Evolutionary conservation across 352 stramenopile genomes (phyloP).

Genomic region (Phytophthora kernoviae): DNA sequence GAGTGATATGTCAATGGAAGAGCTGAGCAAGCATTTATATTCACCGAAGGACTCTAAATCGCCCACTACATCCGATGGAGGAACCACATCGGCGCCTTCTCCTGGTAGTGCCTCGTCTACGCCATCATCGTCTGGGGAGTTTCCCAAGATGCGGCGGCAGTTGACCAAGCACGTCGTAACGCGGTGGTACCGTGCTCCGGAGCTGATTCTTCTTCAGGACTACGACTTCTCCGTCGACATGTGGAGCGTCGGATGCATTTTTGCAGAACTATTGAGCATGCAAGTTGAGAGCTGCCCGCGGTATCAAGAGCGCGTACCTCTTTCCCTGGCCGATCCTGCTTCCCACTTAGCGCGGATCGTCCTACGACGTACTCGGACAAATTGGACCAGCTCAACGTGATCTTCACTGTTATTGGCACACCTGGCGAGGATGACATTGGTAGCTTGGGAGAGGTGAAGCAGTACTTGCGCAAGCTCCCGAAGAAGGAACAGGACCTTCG

Average conservation of each 20-base stretch:
- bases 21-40: conserved; percentile 78
- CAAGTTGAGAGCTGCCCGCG: conserved; percentile 86
- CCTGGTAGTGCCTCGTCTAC: conserved; percentile 72
- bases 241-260: conserved; percentile 98
- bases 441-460: conserved; percentile 79
- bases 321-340: conserved; percentile 87
- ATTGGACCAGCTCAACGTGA: conserved; percentile 94
- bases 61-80: conserved; percentile 70
- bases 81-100: conserved; percentile 60
- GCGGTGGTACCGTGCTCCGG: conserved; percentile 96
- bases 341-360: conserved; percentile 81
- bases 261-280: conserved; percentile 88
- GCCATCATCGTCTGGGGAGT: conserved; percentile 61
- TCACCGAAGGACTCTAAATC: conserved; percentile 83
- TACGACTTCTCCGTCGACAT: conserved; percentile 99
- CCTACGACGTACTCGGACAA: conserved; percentile 89
- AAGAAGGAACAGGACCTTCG: conserved; percentile 83
- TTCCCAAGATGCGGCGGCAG: conserved; percentile 86
- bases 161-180: conserved; percentile 99
- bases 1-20: conserved; percentile 75
- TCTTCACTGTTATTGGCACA: conserved; percentile 96
- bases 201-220: conserved; percentile 95
- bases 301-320: conserved; percentile 84
- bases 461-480: conserved; percentile 85
- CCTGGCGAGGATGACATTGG: conserved; percentile 90